Conservation (phyloP, 1,284 basidiomycete genomes). For the Pseudozyma hubeiensis region DNA sequence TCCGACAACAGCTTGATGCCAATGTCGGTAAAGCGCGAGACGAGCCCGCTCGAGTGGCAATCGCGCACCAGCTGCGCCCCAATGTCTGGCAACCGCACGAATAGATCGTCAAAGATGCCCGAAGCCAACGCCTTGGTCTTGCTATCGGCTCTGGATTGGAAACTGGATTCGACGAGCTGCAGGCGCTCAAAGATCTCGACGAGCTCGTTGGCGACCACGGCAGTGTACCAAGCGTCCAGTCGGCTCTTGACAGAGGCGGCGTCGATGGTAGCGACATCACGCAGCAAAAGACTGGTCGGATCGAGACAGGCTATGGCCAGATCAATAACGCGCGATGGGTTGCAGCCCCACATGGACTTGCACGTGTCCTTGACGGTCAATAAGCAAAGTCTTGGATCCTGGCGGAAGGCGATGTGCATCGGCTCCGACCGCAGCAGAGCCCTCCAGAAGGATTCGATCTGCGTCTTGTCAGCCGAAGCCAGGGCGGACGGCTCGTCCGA, state of each 20-base stretch:
- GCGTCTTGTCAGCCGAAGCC: constrained; percentile 13
- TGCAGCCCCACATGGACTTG: constrained; percentile 47
- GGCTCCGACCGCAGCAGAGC: constrained; percentile 29
- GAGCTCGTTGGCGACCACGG: constrained; percentile 38
- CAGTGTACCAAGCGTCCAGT: constrained; percentile 41
- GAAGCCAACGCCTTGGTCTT: constrained; percentile 41
- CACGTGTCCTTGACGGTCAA: constrained; percentile 35
- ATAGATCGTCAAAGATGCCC: constrained; percentile 43
- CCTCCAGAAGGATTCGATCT: constrained; percentile 28
- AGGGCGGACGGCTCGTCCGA: constrained; percentile 19
- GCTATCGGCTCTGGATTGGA: constrained; percentile 48
- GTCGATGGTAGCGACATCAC: constrained; percentile 23
- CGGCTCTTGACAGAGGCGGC: constrained; percentile 24
- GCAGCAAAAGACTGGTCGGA: constrained; percentile 36
- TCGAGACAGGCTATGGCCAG: constrained; percentile 31
- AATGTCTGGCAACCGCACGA: constrained; percentile 29
- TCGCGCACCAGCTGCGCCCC: constrained; percentile 44
- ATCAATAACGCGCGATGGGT: constrained; percentile 26
- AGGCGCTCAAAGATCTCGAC: constrained; percentile 48
- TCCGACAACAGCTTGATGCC: constrained; percentile 41
- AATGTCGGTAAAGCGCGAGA: constrained; percentile 39
- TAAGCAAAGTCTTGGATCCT: constrained; percentile 25
- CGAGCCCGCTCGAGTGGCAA: constrained; percentile 31
- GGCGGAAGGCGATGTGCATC: constrained; percentile 43
- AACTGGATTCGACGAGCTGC: constrained; percentile 44